Evolutionary conservation across 768 basidiomycete genomes (phyloP).

Genomic region (Boletus rubropictus): DNA sequence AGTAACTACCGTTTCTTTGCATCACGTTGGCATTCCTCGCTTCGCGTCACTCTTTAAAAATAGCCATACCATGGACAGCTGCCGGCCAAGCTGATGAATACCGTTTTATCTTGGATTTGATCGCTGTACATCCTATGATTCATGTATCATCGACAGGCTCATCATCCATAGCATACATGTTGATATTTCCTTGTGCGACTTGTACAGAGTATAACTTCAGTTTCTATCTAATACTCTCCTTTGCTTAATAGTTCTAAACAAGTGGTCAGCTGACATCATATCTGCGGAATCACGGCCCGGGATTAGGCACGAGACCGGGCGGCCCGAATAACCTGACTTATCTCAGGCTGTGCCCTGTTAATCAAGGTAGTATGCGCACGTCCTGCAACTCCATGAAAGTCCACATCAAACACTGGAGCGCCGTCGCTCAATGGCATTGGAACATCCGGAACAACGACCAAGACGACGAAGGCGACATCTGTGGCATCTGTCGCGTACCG

Average conservation of each 20-base stretch:
- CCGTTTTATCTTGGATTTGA: not conserved
- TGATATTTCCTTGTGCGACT: not conserved
- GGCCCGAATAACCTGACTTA: no score
- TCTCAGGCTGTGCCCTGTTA: no score
- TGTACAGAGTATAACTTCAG: not conserved
- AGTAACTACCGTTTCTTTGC: not conserved
- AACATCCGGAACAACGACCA: conserved; percentile 41
- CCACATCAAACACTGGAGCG: conserved; percentile 78
- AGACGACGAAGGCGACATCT: conserved; percentile 55
- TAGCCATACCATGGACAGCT: conserved; percentile 1
- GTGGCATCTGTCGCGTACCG: conserved; percentile 87
- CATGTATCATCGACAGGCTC: not conserved
- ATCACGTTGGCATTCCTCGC: not conserved
- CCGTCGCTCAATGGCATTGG: conserved; percentile 89
- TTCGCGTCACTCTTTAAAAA: not conserved
- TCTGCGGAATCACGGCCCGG: no score
- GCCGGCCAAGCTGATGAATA: conserved; percentile 13
- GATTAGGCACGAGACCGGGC: no score
- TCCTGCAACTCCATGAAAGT: conserved; percentile 53
- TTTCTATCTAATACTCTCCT: conserved; percentile 4
- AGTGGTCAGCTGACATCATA: no score
- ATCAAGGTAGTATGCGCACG: not conserved
- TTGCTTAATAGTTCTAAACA: not conserved
- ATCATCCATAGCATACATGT: not conserved
- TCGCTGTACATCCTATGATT: conserved; percentile 1